These are phyloP conservation scores for Pseudopyrenochaeta lycopersici DNA, from an alignment of 2,329 filamentous ascomycete genomes.

Conservation along the genomic window DNA sequence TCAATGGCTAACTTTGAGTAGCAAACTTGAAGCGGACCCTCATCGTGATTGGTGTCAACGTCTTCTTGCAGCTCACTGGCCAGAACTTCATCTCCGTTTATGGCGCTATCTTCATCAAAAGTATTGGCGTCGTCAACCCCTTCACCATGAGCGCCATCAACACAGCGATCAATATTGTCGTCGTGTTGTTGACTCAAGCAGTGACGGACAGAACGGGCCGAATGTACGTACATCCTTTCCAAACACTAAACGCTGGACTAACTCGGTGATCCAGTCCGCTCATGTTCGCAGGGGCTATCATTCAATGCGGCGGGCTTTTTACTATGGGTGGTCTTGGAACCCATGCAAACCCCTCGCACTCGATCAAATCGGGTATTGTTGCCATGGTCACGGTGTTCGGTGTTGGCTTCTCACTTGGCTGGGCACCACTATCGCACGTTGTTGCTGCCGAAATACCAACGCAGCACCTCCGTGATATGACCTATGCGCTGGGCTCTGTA, in stretches of 20 bases:
- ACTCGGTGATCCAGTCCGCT: slow-evolving; percentile 1
- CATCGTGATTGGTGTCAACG: slow-evolving; percentile 11
- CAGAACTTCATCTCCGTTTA: slow-evolving; percentile 22
- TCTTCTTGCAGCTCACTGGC: slow-evolving; percentile 23
- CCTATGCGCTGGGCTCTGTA: slow-evolving; percentile 6
- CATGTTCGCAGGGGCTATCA: slow-evolving; percentile 5
- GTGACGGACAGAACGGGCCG: slow-evolving; percentile 4
- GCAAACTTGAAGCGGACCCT: slow-evolving; percentile 12
- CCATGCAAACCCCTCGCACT: neutral
- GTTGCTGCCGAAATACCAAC: slow-evolving; percentile 11
- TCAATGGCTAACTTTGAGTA: neutral
- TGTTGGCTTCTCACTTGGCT: slow-evolving; percentile 7
- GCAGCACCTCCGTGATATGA: slow-evolving; percentile 10
- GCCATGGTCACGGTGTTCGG: slow-evolving; percentile 7
- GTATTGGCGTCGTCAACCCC: slow-evolving; percentile 14
- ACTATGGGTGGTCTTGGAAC: slow-evolving; percentile 10
- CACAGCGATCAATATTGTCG: slow-evolving; percentile 3
- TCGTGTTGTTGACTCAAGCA: slow-evolving; percentile 3
- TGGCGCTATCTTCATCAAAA: slow-evolving; percentile 25
- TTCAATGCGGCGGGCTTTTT: slow-evolving; percentile 8
- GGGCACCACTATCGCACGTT: slow-evolving; percentile 10
- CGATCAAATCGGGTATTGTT: slow-evolving; percentile 7
- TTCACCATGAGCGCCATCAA: slow-evolving; percentile 16
- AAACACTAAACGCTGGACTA: neutral
- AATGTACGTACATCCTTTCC: slow-evolving; percentile 3